Evolutionary conservation across 225 moss, liverwort and hornwort genomes (phyloP).

Genomic region (Polytrichum commune): DNA sequence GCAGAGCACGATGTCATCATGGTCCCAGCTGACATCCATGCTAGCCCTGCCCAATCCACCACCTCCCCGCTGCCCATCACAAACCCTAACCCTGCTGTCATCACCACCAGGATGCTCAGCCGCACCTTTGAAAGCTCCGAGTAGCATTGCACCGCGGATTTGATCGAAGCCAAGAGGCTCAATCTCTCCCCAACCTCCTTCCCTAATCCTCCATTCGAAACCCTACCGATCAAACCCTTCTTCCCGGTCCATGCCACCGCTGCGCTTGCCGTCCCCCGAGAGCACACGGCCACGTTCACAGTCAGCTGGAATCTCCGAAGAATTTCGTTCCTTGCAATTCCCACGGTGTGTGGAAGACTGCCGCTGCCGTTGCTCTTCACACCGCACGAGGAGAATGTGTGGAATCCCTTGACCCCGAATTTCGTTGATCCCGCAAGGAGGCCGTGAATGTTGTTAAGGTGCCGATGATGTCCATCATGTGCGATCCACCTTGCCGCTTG

Average conservation of each 20-base stretch:
- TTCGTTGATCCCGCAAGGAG: neutral
- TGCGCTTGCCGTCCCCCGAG: conserved; percentile 40
- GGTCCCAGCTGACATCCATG: conserved; percentile 75
- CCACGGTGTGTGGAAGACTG: too few relatives aligned
- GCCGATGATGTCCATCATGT: neutral
- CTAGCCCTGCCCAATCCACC: conserved; percentile 78
- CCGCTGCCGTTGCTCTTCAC: too few relatives aligned
- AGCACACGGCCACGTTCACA: conserved; percentile 4
- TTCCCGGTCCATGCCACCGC: conserved; percentile 30
- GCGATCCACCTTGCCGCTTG: conserved; percentile 6
- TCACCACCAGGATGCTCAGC: conserved; percentile 80
- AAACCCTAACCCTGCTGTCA: conserved; percentile 80
- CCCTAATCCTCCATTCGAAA: conserved; percentile 1
- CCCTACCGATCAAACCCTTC: neutral
- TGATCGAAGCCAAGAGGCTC: conserved; percentile 7
- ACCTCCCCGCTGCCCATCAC: conserved; percentile 90
- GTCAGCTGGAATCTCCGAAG: conserved; percentile 6
- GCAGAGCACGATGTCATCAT: conserved; percentile 90
- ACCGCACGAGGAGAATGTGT: too few relatives aligned
- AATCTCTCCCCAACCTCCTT: conserved; percentile 9
- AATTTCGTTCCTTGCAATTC: neutral
- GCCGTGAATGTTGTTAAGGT: neutral
- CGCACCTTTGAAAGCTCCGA: conserved; percentile 84
- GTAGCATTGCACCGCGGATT: conserved; percentile 54
- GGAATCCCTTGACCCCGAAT: too few relatives aligned